Conservation (phyloP, 257 asterid species). For the Petunia axillaris region DNA sequence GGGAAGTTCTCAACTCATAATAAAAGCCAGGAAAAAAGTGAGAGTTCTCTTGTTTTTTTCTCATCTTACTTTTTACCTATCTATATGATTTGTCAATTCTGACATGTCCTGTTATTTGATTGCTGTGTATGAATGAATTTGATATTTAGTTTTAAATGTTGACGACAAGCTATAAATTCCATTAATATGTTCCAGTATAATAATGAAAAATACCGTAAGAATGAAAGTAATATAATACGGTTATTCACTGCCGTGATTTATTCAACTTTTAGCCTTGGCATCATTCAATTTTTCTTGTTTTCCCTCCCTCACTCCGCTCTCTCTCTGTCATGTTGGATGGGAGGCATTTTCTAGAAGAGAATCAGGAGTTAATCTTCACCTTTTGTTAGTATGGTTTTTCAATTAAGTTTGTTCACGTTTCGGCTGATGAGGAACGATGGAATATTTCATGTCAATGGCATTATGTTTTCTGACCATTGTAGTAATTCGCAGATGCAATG, state of each 20-base stretch:
- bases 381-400: not conserved
- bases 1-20: conserved; percentile 56
- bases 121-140: no score
- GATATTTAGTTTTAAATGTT: not conserved
- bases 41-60: conserved; percentile 22
- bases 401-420: not conserved
- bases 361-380: not conserved
- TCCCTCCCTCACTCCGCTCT: not conserved
- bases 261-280: not conserved
- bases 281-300: not conserved
- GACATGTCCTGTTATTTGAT: conserved; percentile 8
- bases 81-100: conserved; percentile 11
- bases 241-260: not conserved
- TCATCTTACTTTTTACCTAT: conserved; percentile 5
- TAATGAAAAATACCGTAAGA: conserved; percentile 2
- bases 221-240: not conserved
- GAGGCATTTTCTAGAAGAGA: not conserved
- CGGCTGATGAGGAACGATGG: not conserved
- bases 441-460: not conserved
- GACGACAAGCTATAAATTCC: not conserved
- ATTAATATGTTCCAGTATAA: not conserved
- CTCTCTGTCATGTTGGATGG: not conserved
- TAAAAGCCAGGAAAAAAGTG: conserved; percentile 61
- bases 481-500: conserved; percentile 10
- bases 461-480: not conserved